Evolutionary conservation across 78 protist genomes (phyloP), one percentile per base, ranked within the genome.

Genomic region (Dictyostelium intermedium): DNA sequence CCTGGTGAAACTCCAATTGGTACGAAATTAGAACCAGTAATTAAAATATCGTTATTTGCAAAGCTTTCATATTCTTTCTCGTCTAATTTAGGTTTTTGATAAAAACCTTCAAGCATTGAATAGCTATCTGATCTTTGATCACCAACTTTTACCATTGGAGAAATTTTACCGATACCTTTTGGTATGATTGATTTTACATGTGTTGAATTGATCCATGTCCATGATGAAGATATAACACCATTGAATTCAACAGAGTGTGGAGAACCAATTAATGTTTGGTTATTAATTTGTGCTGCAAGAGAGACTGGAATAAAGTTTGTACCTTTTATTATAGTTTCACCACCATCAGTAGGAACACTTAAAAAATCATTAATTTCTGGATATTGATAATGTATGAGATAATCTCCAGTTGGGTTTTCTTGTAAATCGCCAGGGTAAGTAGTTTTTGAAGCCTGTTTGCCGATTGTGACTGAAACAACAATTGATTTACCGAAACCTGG

Each of bases 311-410:
- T 63, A 45, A 84, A 70, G 78, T 84, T 84, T 25, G 10, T 4
- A 45, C 91, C 91, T n/a, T 5, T 35, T 8, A 84, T 5, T 16
- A 77, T 43, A 3, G 72, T 7, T 84, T 70, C 39, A 1, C 80
- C 81, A 25, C 91, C 91, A 82, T 82, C 87, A 3, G 87, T 82
- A 37, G n/a, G 66, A 30, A 27, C 76, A 14, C 30, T 16, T 45
- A 45, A 7, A 2, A 45, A 13, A 11, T 45, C 16, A 11, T 0
- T 1, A 7, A 45, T 1, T 7, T 11, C 13, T 45, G 56, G 56
- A 9, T 7, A 11, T 9, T 7, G 13, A 45, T 45, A 45, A 11
- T 45, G 2, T 45, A 41, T 41, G 2, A 11, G 13, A 45, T 45
- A 6, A 45, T 45, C 6, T 1, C 13, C 56, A 9, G 2, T 45